phyloP scores from a whole-genome alignment of 495 filamentous ascomycete genomes.

The Penicillium argentinense region DNA sequence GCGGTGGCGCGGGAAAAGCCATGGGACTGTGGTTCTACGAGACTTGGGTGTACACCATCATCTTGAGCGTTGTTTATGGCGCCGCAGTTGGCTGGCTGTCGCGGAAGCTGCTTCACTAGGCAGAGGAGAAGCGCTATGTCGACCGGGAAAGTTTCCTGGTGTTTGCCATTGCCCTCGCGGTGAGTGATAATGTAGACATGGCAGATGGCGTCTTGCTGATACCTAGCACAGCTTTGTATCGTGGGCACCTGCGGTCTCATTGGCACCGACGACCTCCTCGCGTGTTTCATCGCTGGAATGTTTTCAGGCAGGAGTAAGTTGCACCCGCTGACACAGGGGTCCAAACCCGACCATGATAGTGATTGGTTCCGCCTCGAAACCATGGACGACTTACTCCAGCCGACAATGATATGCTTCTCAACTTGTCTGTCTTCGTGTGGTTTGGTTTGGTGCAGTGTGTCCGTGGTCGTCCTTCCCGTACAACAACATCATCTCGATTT shows the following conservation, averaged over 20 bases:
- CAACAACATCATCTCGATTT: conserved; percentile 72
- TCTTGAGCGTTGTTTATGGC: conserved; percentile 79
- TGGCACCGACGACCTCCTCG: conserved; percentile 88
- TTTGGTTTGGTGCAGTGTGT: conserved; percentile 84
- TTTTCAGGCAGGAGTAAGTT: conserved; percentile 76
- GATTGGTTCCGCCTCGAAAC: conserved; percentile 94
- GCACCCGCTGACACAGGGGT: background rate
- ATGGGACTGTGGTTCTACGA: conserved; percentile 85
- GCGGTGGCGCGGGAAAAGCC: conserved; percentile 62
- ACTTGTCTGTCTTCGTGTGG: conserved; percentile 87
- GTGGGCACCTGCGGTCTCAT: conserved; percentile 85
- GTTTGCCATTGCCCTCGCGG: conserved; percentile 79
- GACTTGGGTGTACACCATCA: conserved; percentile 81
- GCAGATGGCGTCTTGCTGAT: conserved; percentile 11
- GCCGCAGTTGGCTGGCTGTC: conserved; percentile 75
- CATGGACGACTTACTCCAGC: conserved; percentile 83
- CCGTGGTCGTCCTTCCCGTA: conserved; percentile 72
- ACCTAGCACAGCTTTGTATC: conserved; percentile 61
- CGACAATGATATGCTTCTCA: conserved; percentile 87
- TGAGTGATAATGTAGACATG: conserved; percentile 37
- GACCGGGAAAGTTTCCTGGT: conserved; percentile 90
- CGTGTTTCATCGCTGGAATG: conserved; percentile 93
- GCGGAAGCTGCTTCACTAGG: conserved; percentile 79
- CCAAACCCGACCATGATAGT: conserved; percentile 26
- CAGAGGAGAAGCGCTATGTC: conserved; percentile 77